A percentile compares a stretch with the other conserved stretches of the same genome.
These are phyloP conservation scores for Chaetothyriales sp. DNA, from an alignment of 2,329 filamentous ascomycete genomes.

Conservation along the genomic window DNA sequence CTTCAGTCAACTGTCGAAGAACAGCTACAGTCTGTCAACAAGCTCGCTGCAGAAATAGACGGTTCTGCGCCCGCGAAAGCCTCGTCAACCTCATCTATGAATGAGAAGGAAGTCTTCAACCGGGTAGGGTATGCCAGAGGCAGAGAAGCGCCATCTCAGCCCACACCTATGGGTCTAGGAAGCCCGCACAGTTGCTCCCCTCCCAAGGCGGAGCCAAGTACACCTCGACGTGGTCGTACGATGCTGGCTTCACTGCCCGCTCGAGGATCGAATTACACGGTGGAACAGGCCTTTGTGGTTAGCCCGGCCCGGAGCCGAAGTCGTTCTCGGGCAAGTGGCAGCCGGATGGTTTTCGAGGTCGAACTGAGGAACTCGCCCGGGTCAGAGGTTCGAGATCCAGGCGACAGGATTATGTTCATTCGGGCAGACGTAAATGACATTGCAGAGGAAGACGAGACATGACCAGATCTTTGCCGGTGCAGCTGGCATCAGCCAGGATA, in stretches of 20 bases:
- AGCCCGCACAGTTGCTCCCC: conserved; percentile 1
- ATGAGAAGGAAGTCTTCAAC: conserved; percentile 1
- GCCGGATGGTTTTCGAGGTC: conserved; percentile 13
- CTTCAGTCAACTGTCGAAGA: conserved; percentile 11
- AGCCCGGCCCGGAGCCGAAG: conserved; percentile 11
- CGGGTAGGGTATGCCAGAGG: background rate
- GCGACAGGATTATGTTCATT: conserved; percentile 14
- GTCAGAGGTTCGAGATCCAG: conserved; percentile 9
- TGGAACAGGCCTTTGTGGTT: conserved; percentile 13
- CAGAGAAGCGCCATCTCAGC: background rate
- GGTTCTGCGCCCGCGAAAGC: conserved; percentile 5
- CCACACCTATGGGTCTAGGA: background rate
- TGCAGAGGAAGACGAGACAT: conserved; percentile 3
- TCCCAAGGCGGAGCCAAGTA: conserved; percentile 8
- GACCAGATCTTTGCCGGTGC: background rate
- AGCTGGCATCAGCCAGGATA: background rate
- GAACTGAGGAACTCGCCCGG: conserved; percentile 14
- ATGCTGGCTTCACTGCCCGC: conserved; percentile 5
- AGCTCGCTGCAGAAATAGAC: conserved; percentile 1
- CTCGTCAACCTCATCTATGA: conserved; percentile 1
- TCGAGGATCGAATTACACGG: conserved; percentile 2
- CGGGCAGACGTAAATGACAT: conserved; percentile 8
- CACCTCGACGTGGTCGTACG: conserved; percentile 8
- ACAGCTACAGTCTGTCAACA: conserved; percentile 6
- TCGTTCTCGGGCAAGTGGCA: conserved; percentile 8